Evolutionary conservation across 2,329 filamentous ascomycete species (phyloP).

Genomic region (Calonectria pseudoturangicola): DNA sequence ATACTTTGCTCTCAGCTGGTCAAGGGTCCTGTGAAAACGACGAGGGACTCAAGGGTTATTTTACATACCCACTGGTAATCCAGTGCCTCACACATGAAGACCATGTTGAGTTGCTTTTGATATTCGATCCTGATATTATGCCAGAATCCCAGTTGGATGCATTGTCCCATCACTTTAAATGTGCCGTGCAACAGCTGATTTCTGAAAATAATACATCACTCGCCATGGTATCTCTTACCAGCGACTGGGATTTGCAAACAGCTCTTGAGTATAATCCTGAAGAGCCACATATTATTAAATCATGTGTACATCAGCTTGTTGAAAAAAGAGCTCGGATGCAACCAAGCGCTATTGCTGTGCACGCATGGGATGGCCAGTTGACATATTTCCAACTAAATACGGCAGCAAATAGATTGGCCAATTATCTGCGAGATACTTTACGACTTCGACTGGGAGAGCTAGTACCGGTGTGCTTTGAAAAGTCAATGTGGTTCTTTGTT

Average conservation of each 20-base stretch:
- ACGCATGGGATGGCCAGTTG: constrained; percentile 54
- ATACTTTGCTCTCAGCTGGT: neutral
- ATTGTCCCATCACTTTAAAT: constrained; percentile 6
- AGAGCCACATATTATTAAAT: neutral
- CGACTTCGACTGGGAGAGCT: constrained; percentile 27
- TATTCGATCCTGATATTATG: constrained; percentile 17
- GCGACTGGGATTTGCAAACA: constrained; percentile 11
- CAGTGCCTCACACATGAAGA: constrained; percentile 20
- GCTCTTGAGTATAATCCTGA: constrained; percentile 2
- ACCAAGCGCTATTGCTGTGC: constrained; percentile 43
- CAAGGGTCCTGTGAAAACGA: neutral
- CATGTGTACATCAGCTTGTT: constrained; percentile 48
- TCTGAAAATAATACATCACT: neutral
- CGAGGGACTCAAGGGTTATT: constrained; percentile 9
- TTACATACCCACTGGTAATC: constrained; percentile 22
- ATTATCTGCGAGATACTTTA: constrained; percentile 12
- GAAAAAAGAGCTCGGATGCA: constrained; percentile 23
- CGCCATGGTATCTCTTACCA: neutral
- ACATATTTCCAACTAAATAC: constrained; percentile 46
- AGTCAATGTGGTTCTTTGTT: constrained; percentile 40
- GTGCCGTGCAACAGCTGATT: neutral
- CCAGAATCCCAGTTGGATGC: constrained; percentile 5
- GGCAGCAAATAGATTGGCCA: constrained; percentile 30
- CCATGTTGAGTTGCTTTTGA: constrained; percentile 2
- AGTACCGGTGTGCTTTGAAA: constrained; percentile 40